Percentiles rank a stretch among this genome's conserved stretches.
Conservation (phyloP, 352 stramenopile species). For the Pythium coloratum region DNA sequence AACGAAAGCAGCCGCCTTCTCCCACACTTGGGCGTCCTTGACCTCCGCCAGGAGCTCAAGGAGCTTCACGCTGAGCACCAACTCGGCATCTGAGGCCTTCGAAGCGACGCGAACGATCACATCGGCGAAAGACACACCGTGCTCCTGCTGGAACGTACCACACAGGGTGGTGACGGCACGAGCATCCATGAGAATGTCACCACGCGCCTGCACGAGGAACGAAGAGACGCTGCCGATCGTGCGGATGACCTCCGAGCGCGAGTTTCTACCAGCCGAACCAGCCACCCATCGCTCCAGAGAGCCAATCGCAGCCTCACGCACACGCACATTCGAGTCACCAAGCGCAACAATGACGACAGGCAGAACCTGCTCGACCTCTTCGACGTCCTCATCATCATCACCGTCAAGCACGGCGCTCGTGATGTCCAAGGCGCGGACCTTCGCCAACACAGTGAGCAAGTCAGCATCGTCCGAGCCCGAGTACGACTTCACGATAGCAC, state of each 20-base stretch:
- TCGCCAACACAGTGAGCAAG: conserved; percentile 47
- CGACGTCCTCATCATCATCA: conserved; percentile 34
- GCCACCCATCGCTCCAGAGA: conserved; percentile 61
- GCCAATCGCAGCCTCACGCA: conserved; percentile 60
- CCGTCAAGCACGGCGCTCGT: conserved; percentile 63
- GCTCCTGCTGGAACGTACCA: conserved; percentile 38
- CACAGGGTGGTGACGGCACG: conserved; percentile 55
- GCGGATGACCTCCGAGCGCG: conserved; percentile 32
- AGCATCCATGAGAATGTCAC: conserved; percentile 79
- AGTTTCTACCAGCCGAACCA: conserved; percentile 4
- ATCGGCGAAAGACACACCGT: conserved; percentile 14
- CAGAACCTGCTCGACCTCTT: conserved; percentile 49
- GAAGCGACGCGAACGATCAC: conserved; percentile 33
- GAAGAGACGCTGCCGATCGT: conserved; percentile 34
- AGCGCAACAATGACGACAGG: conserved; percentile 71
- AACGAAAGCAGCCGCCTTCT: conserved; percentile 65
- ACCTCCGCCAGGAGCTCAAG: conserved; percentile 63
- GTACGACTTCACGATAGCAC: conserved; percentile 36
- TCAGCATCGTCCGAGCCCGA: conserved; percentile 30
- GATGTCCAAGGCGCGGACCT: conserved; percentile 68
- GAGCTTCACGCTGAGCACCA: conserved; percentile 54
- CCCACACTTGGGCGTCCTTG: conserved; percentile 51
- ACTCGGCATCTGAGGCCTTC: conserved; percentile 42
- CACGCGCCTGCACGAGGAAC: conserved; percentile 62
- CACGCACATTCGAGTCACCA: conserved; percentile 37